Evolutionary conservation across 768 basidiomycete genomes (phyloP), one percentile per base, ranked within the genome.

Genomic region (Mrakia frigida): DNA sequence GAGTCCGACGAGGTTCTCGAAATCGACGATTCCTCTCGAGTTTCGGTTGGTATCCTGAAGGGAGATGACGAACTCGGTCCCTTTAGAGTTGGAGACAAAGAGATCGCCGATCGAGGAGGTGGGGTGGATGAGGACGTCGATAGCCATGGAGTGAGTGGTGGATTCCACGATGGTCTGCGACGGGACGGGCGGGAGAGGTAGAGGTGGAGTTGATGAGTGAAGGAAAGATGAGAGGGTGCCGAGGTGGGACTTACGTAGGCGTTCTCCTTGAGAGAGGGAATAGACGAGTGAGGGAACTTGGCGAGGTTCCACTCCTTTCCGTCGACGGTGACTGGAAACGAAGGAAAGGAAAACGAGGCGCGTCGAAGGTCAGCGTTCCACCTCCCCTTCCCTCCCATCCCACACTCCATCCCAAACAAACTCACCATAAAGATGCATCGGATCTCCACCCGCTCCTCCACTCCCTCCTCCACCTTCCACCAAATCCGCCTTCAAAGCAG

Each of bases 31-130:
- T 14, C 95, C 97, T 77, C 86, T 83, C 63, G 87, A 86, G 82
- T 98, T 96, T 68, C 97, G 86, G 82, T 98, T 98, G 6, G 97
- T 98, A 81, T 96, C 90, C 84, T 90, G 88, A 76, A 99, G 86
- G 80, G 91, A 91, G 84, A 95, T 88, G 14, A 94, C 91, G 82
- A 98, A 99, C 84, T 89, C 95, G 21, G 94, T 97, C 5, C 97
- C 97, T 80, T 98, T 95, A 52, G 92, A 93, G 83, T 98, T 97
- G 84, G 91, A 92, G 74, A 96, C 91, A 85, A 98, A 99, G 21
- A 99, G 85, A 2, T 96, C 98, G 2, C 97, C 97, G 60, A 95
- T 88, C 14, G 85, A 83, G 74, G 84, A 84, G 4, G 84, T 82
- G 9, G 85, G 83, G 77, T 87, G 86, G 13, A 92, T 86, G 70